Evolutionary conservation across 1,284 basidiomycete genomes (phyloP).

Genomic region (Trametes versicolor): DNA sequence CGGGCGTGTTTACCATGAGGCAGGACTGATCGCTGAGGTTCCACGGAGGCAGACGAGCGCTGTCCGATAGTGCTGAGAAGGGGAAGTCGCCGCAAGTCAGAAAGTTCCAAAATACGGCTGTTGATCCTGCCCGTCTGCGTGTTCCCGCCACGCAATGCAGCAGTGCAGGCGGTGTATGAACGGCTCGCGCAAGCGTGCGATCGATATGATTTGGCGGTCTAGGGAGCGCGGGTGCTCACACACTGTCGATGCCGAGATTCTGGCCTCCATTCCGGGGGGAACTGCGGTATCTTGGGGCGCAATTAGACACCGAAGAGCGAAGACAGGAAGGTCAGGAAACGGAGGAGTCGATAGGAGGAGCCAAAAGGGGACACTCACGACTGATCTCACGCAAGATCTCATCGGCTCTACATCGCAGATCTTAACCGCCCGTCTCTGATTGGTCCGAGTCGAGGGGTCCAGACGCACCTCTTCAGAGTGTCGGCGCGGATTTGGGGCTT

Average conservation of each 20-base stretch:
- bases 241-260: conserved; percentile 5
- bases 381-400: conserved; percentile 11
- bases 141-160: conserved; percentile 31
- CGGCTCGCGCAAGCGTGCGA: conserved; percentile 30
- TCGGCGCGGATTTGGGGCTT: conserved; percentile 12
- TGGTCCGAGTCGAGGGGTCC: conserved; percentile 5
- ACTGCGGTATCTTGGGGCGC: not conserved
- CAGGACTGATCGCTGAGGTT: conserved; percentile 38
- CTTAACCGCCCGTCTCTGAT: conserved; percentile 15
- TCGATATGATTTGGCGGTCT: conserved; percentile 26
- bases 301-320: not conserved
- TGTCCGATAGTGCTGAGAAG: conserved; percentile 32
- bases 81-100: conserved; percentile 31
- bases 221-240: not conserved
- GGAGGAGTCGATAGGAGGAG: conserved; percentile 15
- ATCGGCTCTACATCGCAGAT: conserved; percentile 16
- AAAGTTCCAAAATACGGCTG: conserved; percentile 35
- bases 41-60: conserved; percentile 30
- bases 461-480: not conserved
- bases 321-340: not conserved
- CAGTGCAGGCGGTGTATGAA: conserved; percentile 29
- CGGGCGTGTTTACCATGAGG: conserved; percentile 51
- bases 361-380: conserved; percentile 16
- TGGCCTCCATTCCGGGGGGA: conserved; percentile 13
- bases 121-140: conserved; percentile 36